Conservation (phyloP, 2,329 filamentous ascomycete genomes). For the Ophiocordyceps camponoti-rufipedis region DNA sequence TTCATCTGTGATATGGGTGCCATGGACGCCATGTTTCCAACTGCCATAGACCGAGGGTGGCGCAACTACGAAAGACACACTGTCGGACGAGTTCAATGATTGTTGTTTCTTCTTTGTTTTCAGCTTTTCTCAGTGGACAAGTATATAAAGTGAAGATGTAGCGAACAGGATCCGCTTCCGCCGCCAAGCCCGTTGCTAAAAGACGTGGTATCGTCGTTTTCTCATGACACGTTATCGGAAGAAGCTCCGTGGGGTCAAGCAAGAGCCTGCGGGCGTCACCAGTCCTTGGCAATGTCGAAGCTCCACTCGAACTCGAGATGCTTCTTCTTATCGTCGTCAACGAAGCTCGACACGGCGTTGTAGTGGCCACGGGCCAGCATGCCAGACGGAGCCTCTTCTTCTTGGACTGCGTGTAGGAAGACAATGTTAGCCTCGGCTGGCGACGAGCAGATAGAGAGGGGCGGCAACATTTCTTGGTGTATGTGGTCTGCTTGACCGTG, state of each 20-base stretch:
- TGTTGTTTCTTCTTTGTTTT: background rate
- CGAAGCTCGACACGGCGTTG: conserved; percentile 73
- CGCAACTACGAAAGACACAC: background rate
- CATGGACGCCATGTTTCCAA: background rate
- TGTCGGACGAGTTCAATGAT: background rate
- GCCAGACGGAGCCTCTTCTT: conserved; percentile 81
- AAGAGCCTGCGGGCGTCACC: conserved; percentile 32
- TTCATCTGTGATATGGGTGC: background rate
- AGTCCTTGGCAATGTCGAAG: conserved; percentile 94
- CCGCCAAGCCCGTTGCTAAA: background rate
- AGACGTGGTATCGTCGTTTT: conserved; percentile 5
- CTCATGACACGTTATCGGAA: conserved; percentile 4
- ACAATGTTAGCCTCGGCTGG: background rate
- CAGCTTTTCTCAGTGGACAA: background rate
- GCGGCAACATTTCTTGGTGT: conserved; percentile 78
- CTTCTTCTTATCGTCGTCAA: conserved; percentile 84
- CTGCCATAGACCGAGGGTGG: background rate
- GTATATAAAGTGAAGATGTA: background rate
- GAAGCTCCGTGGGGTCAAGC: background rate
- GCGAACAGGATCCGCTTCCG: background rate
- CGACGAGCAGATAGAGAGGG: background rate
- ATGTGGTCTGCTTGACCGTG: conserved; percentile 69
- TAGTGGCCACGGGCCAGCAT: conserved; percentile 86
- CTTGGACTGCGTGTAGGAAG: conserved; percentile 43
- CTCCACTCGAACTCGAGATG: conserved; percentile 91